A percentile compares a stretch with the other conserved stretches of the same genome.
These are phyloP conservation scores for Passiflora organensis DNA, from an alignment of 345 rosid species.

Conservation along the genomic window DNA sequence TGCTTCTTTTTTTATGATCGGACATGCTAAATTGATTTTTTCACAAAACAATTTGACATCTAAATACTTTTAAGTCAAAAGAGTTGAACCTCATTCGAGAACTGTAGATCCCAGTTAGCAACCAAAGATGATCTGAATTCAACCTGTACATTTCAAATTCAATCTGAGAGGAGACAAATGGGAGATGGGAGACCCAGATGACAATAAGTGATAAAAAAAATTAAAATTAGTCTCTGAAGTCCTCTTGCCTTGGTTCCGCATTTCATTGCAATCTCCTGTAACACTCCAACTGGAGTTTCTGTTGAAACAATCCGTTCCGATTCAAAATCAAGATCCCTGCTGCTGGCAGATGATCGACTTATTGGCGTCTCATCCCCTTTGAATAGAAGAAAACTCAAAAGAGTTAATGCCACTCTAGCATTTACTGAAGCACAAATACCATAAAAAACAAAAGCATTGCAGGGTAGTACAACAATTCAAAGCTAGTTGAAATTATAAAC, in stretches of 20 bases:
- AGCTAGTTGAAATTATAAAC: background rate
- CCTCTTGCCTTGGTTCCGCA: slow-evolving; percentile 76
- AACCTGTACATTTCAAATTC: slow-evolving; percentile 50
- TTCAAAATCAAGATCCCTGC: slow-evolving; percentile 63
- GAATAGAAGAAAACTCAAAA: slow-evolving; percentile 16
- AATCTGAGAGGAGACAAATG: slow-evolving; percentile 5
- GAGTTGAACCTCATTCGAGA: slow-evolving; percentile 68
- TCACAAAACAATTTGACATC: background rate
- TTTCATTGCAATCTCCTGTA: slow-evolving; percentile 74
- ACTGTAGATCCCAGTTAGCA: slow-evolving; percentile 64
- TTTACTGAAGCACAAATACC: background rate
- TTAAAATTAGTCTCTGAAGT: background rate
- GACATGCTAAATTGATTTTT: background rate
- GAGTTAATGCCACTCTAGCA: slow-evolving; percentile 6
- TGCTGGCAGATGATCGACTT: slow-evolving; percentile 52
- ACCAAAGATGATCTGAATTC: slow-evolving; percentile 67
- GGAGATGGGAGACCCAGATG: background rate
- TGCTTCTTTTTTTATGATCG: background rate
- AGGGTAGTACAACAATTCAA: background rate
- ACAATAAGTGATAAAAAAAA: background rate
- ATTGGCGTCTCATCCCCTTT: slow-evolving; percentile 58
- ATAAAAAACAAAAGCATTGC: no score
- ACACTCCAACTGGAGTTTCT: slow-evolving; percentile 53
- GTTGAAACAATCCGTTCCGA: no score
- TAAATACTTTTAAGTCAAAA: slow-evolving; percentile 4